A percentile compares a stretch with the other conserved stretches of the same genome.
These are phyloP conservation scores for Phytophthora pini DNA, from an alignment of 352 stramenopile species.

Conservation along the genomic window DNA sequence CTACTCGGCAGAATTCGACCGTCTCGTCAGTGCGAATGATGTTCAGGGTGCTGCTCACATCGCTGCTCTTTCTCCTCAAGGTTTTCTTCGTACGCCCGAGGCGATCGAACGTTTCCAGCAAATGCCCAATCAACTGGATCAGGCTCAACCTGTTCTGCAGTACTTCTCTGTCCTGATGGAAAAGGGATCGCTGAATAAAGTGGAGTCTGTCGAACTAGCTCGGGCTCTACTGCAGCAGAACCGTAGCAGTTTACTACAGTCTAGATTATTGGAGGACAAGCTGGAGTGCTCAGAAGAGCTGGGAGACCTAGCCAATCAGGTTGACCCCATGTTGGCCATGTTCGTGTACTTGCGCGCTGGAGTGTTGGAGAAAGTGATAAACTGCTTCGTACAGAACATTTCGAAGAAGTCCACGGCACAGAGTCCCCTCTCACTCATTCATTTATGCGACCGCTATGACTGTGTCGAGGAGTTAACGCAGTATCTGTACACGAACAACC, in stretches of 20 bases:
- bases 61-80: constrained; percentile 87
- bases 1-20: constrained; percentile 98
- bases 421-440: constrained; percentile 98
- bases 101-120: constrained; percentile 99
- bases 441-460: constrained; percentile 99
- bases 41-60: constrained; percentile 90
- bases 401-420: constrained; percentile 99
- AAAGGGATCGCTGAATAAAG: constrained; percentile 98
- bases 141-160: constrained; percentile 98
- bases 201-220: constrained; percentile 99
- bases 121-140: constrained; percentile 96
- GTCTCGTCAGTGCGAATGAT: constrained; percentile 87
- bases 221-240: constrained; percentile 98
- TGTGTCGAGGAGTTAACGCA: constrained; percentile 99
- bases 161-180: constrained; percentile 99
- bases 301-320: constrained; percentile 95
- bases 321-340: constrained; percentile 98
- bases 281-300: constrained; percentile 97
- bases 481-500: constrained; percentile 99
- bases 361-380: constrained; percentile 99
- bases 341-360: constrained; percentile 98
- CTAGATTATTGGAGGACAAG: constrained; percentile 99
- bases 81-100: constrained; percentile 95
- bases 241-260: constrained; percentile 98
- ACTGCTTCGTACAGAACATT: constrained; percentile 99